Evolutionary conservation across 345 rosid species (phyloP).

Genomic region (Passiflora organensis): DNA sequence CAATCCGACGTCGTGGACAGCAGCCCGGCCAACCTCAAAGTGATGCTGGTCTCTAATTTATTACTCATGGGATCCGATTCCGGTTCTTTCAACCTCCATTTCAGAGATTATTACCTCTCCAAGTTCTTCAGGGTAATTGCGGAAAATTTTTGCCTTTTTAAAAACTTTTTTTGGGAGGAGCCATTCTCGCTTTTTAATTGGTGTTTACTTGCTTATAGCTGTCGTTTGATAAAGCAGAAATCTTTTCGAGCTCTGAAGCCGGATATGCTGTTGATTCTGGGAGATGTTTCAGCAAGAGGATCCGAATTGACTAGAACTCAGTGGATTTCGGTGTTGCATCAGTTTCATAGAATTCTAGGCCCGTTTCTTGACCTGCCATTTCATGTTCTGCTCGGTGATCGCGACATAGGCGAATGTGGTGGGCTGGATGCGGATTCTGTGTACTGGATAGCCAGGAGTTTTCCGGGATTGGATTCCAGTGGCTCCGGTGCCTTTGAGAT

Average conservation of each 20-base stretch:
- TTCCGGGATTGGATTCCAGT: slow-evolving; percentile 54
- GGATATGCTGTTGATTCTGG: slow-evolving; percentile 59
- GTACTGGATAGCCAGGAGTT: slow-evolving; percentile 39
- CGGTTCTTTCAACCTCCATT: slow-evolving; percentile 29
- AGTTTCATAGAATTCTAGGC: slow-evolving; percentile 41
- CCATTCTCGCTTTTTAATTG: neutral
- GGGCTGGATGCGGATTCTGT: slow-evolving; percentile 36
- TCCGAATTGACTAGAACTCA: slow-evolving; percentile 28
- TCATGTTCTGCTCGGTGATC: slow-evolving; percentile 55
- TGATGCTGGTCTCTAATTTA: slow-evolving; percentile 53
- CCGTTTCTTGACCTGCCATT: slow-evolving; percentile 45
- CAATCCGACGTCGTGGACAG: slow-evolving; percentile 5
- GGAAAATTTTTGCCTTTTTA: neutral
- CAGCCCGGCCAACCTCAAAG: slow-evolving; percentile 34
- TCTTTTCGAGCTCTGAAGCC: slow-evolving; percentile 49
- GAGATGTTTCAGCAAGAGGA: slow-evolving; percentile 55
- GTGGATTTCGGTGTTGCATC: slow-evolving; percentile 45
- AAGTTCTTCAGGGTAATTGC: slow-evolving; percentile 43
- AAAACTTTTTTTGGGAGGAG: neutral
- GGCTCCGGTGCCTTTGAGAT: slow-evolving; percentile 63
- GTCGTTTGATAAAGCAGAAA: slow-evolving; percentile 34
- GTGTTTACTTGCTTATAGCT: neutral
- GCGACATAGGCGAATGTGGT: slow-evolving; percentile 51
- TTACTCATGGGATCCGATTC: slow-evolving; percentile 41
- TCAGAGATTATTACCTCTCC: slow-evolving; percentile 52